Evolutionary conservation across 257 asterid species (phyloP).

Genomic region (Salvia splendens): DNA sequence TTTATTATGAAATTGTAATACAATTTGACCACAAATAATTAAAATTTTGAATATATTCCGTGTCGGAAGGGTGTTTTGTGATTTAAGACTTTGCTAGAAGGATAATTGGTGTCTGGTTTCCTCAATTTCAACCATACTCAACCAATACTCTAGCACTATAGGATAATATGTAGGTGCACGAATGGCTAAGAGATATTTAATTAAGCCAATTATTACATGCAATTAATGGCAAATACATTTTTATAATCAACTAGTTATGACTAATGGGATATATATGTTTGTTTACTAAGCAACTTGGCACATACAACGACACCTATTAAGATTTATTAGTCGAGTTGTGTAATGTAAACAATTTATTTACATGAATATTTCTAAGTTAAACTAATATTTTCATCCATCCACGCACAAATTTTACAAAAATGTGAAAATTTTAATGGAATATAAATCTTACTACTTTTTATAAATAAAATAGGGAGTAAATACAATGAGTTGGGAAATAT

Average conservation of each 20-base stretch:
- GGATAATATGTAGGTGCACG: constrained; percentile 21
- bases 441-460: no score
- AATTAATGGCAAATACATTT: not conserved
- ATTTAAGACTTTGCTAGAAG: not conserved
- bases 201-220: not conserved
- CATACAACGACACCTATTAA: not conserved
- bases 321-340: no score
- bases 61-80: constrained; percentile 25
- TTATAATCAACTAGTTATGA: not conserved
- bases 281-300: not conserved
- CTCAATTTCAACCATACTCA: not conserved
- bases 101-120: constrained; percentile 17
- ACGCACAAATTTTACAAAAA: no score
- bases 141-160: not conserved
- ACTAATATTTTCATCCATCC: no score
- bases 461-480: no score
- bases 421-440: no score
- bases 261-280: not conserved
- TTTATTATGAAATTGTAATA: not conserved
- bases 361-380: no score
- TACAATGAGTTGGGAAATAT: no score
- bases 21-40: not conserved
- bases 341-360: no score
- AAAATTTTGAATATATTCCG: constrained; percentile 20
- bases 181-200: not conserved